Conservation (phyloP, 1,284 basidiomycete genomes). For the Cystobasidiaceae sp. region DNA sequence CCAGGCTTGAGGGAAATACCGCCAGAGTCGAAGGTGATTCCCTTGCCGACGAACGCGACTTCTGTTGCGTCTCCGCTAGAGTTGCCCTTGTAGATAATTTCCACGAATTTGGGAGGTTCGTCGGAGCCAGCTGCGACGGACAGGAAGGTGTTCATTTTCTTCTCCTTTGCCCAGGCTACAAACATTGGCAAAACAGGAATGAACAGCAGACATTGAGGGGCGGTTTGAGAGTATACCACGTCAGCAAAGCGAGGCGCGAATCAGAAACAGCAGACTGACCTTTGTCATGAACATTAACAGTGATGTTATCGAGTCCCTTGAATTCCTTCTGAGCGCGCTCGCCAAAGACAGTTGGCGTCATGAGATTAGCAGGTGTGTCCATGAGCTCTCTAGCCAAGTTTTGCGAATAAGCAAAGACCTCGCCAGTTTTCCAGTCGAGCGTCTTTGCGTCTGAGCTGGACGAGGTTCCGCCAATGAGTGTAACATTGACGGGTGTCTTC, state of each 20-base stretch:
- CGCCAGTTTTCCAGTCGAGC: constrained; percentile 64
- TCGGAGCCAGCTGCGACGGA: constrained; percentile 76
- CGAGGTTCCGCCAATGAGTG: constrained; percentile 24
- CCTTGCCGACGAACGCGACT: constrained; percentile 78
- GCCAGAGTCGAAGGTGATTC: constrained; percentile 71
- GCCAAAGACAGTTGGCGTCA: constrained; percentile 71
- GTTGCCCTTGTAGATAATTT: constrained; percentile 75
- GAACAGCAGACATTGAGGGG: not conserved
- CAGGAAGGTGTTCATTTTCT: constrained; percentile 82
- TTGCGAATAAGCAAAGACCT: constrained; percentile 69
- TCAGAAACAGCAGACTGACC: constrained; percentile 51
- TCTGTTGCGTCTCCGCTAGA: constrained; percentile 17
- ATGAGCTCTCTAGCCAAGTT: constrained; percentile 64
- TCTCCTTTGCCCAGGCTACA: constrained; percentile 68
- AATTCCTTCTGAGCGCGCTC: constrained; percentile 67
- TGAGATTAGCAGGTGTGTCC: constrained; percentile 77
- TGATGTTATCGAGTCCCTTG: constrained; percentile 61
- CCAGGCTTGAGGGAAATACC: constrained; percentile 79
- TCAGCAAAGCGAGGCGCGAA: too few species aligned
- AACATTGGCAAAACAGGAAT: not conserved
- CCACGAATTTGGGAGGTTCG: constrained; percentile 79
- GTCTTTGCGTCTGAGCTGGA: constrained; percentile 35
- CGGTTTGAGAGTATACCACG: not conserved
- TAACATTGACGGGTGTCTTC: constrained; percentile 48
- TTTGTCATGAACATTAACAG: constrained; percentile 68